Evolutionary conservation across 208 protist species (phyloP).

Genomic region (Borovskyia barvae): DNA sequence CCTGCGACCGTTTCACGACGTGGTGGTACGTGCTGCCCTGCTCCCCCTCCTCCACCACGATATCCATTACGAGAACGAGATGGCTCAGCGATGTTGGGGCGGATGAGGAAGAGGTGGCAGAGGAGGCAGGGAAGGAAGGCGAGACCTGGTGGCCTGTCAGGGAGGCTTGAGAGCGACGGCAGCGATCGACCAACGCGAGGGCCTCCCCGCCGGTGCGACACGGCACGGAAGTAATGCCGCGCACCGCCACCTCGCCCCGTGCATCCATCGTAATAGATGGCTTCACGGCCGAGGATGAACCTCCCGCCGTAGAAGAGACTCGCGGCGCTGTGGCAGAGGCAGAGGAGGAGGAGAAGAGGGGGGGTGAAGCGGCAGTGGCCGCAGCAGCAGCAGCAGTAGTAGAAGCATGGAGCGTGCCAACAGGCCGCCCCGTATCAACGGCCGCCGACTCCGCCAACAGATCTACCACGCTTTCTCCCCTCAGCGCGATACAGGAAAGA

Average conservation of each 20-base stretch:
- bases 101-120: neutral
- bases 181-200: neutral
- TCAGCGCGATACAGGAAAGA: slow-evolving; percentile 12
- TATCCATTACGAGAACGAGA: slow-evolving; percentile 79
- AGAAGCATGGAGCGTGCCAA: too few species aligned
- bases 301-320: slow-evolving; percentile 9
- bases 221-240: neutral
- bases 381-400: neutral
- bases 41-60: slow-evolving; percentile 23
- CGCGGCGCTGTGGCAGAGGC: slow-evolving; percentile 27
- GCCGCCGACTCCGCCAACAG: slow-evolving; percentile 7
- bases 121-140: neutral
- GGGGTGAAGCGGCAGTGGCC: neutral
- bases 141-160: neutral
- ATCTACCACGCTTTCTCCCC: slow-evolving; percentile 18
- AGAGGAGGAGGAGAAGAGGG: neutral
- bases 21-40: slow-evolving; percentile 24
- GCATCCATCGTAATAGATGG: slow-evolving; percentile 19
- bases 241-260: slow-evolving; percentile 9
- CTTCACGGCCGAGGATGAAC: neutral
- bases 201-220: slow-evolving; percentile 9
- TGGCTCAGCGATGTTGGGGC: slow-evolving; percentile 31
- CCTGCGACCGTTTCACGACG: slow-evolving; percentile 27
- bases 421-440: too few species aligned
- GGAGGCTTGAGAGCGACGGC: slow-evolving; percentile 1